A percentile compares a stretch with the other conserved stretches of the same genome.
These are phyloP conservation scores for Beauveria caledonica DNA, from an alignment of 2,329 filamentous ascomycete species.

Conservation along the genomic window DNA sequence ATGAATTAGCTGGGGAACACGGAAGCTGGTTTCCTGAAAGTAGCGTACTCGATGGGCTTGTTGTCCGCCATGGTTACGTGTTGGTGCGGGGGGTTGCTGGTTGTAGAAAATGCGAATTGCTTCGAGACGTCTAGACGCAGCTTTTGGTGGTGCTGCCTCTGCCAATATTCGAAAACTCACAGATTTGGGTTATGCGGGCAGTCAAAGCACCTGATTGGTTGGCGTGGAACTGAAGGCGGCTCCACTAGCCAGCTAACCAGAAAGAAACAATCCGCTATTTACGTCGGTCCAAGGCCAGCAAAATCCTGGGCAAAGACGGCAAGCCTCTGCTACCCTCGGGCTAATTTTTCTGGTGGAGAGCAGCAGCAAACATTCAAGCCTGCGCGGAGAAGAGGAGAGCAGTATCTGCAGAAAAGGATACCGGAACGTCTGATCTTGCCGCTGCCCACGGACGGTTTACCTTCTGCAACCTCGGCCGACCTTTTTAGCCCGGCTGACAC, in stretches of 20 bases:
- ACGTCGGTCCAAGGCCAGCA: neutral
- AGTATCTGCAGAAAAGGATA: slow-evolving; percentile 1
- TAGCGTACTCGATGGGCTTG: slow-evolving; percentile 59
- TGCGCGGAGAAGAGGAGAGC: slow-evolving; percentile 3
- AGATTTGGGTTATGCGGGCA: neutral
- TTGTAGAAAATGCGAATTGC: neutral
- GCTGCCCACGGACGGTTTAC: neutral
- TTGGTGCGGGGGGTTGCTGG: neutral
- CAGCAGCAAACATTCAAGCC: neutral
- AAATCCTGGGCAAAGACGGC: neutral
- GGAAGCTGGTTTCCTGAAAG: neutral
- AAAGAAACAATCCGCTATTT: neutral
- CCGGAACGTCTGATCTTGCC: slow-evolving; percentile 4
- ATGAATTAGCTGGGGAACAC: slow-evolving; percentile 20
- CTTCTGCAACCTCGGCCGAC: slow-evolving; percentile 3
- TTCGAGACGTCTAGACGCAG: neutral
- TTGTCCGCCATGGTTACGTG: slow-evolving; percentile 49
- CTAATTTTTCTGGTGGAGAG: slow-evolving; percentile 19
- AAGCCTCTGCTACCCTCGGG: slow-evolving; percentile 18
- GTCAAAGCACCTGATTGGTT: slow-evolving; percentile 1
- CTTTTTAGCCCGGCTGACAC: slow-evolving; percentile 3
- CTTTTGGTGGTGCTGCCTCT: slow-evolving; percentile 5
- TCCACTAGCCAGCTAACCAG: neutral
- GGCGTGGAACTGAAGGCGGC: neutral
- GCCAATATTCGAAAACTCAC: slow-evolving; percentile 10